Evolutionary conservation across 352 stramenopile genomes (phyloP), one percentile per base, ranked within the genome.

Genomic region (Globisporangium recalcitrans): DNA sequence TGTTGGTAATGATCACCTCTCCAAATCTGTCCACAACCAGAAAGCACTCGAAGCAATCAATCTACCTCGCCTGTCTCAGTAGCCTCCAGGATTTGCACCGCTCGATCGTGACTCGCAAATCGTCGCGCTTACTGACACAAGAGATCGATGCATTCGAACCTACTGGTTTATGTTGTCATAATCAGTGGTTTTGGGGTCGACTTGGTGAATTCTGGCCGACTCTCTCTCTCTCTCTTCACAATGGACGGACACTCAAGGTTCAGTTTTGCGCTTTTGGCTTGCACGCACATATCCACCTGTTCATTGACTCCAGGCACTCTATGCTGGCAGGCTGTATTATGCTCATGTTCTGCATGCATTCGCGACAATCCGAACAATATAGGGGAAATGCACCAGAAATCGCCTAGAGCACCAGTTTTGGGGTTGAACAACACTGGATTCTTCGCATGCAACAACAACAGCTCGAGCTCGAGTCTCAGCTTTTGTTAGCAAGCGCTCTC

Each of bases 311-410:
- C 16, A 46, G 38, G 44, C 44, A n/a, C 44, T 51, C 44, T 51
- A 51, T 51, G 44, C 44, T 51, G 9, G 44, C 19, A 6, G 42
- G 16, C 49, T 24, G 9, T 32, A 27, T 29, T 40, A n/a, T 42
- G 49, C 16, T 42, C 3, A 8, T 42, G 51, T 29, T 29, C 51
- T 44, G 29, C 51, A 42, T 57, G 21, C 42, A n/a, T 32, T 42
- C 51, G 51, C 51, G 51, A 56, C 51, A 56, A 42, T 31, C 21
- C 19, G 11, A 9, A n/a, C n/a, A n/a, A n/a, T n/a, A n/a, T n/a
- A n/a, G 13, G 13, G 19, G 27, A 56, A 53, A 21, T 22, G 14
- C 36, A 44, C 14, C 36, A 44, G 36, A 44, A 44, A 13, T 44
- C n/a, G n/a, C n/a, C n/a, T n/a, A n/a, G n/a, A n/a, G n/a, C n/a